Conservation (phyloP, 495 filamentous ascomycete species). For the Tirmania nivea region DNA sequence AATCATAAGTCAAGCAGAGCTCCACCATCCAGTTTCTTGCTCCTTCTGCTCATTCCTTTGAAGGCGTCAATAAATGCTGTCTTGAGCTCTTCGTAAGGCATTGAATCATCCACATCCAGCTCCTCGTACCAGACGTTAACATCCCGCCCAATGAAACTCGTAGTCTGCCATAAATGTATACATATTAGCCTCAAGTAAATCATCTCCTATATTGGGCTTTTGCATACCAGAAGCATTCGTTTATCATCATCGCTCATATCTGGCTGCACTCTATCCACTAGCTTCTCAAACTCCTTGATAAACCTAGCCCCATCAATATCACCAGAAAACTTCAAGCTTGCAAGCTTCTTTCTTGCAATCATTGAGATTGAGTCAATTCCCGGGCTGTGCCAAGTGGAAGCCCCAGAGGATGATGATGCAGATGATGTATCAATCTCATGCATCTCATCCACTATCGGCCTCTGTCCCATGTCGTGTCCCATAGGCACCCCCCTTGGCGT, state of each 20-base stretch:
- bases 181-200: background rate
- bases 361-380: background rate
- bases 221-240: constrained; percentile 1
- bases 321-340: background rate
- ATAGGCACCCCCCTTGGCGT: background rate
- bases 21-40: background rate
- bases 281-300: constrained; percentile 3
- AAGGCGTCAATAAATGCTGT: background rate
- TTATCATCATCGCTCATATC: constrained; percentile 2
- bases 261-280: constrained; percentile 2
- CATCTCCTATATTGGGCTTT: background rate
- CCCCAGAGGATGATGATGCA: too few relatives aligned
- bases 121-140: constrained; percentile 4
- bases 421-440: too few relatives aligned
- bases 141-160: background rate
- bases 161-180: background rate
- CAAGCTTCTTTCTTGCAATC: constrained; percentile 1
- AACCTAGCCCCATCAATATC: constrained; percentile 1
- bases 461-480: too few relatives aligned
- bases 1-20: background rate
- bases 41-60: background rate
- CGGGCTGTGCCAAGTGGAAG: background rate
- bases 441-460: too few relatives aligned
- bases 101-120: constrained; percentile 1
- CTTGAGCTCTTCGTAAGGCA: constrained; percentile 1